These are phyloP conservation scores for Cornus kousa DNA, from an alignment of 148 eudicot species.

Conservation along the genomic window DNA sequence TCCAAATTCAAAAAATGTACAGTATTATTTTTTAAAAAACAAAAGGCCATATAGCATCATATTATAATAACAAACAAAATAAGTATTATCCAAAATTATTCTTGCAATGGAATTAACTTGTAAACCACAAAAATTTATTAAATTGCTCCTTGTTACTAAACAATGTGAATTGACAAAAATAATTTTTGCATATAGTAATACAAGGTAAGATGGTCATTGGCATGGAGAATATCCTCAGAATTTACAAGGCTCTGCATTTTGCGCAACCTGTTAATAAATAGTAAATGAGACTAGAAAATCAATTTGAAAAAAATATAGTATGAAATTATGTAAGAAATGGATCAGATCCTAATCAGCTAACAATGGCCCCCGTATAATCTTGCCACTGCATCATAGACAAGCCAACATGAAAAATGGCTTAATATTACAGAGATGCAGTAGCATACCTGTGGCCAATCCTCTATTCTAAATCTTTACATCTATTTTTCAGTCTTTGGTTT, in stretches of 20 bases:
- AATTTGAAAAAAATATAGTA: background rate
- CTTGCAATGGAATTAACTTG: background rate
- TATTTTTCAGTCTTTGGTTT: slow-evolving; percentile 33
- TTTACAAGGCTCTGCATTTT: slow-evolving; percentile 8
- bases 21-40: too few relatives aligned
- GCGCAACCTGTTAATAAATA: slow-evolving; percentile 9
- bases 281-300: slow-evolving; percentile 9
- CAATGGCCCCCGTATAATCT: background rate
- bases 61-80: background rate
- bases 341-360: background rate
- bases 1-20: too few relatives aligned
- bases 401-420: slow-evolving; percentile 14
- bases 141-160: background rate
- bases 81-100: background rate
- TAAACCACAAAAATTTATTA: background rate
- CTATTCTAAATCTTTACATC: slow-evolving; percentile 18
- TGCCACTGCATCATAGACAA: slow-evolving; percentile 10
- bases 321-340: slow-evolving; percentile 8
- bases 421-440: slow-evolving; percentile 14
- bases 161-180: background rate
- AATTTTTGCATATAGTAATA: background rate
- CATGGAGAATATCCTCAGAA: slow-evolving; percentile 7
- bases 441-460: slow-evolving; percentile 12
- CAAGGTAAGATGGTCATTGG: background rate
- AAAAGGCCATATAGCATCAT: background rate